phyloP scores from a whole-genome alignment of 768 basidiomycete genomes.

The Holtermanniella nyarrowii region DNA sequence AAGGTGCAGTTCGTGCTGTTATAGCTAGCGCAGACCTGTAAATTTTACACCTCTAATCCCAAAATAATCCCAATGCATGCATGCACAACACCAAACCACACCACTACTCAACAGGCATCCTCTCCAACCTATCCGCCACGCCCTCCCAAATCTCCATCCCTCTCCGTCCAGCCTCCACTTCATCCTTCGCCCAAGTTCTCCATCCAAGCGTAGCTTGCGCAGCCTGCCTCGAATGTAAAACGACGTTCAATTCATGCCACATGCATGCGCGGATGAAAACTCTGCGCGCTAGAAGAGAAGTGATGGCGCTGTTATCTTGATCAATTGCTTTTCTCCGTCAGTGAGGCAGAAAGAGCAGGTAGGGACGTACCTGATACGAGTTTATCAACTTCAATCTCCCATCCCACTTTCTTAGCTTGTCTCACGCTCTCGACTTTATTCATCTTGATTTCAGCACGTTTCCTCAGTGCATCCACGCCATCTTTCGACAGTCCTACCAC shows the following conservation, averaged over 20 bases:
- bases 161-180: constrained; percentile 56
- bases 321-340: constrained; percentile 50
- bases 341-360: not conserved
- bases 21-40: too few species aligned
- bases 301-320: constrained; percentile 73
- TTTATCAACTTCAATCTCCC: constrained; percentile 77
- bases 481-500: constrained; percentile 64
- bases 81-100: too few species aligned
- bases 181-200: constrained; percentile 63
- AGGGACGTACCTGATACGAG: constrained; percentile 43
- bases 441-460: constrained; percentile 66
- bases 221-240: constrained; percentile 83
- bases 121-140: constrained; percentile 57
- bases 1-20: too few species aligned
- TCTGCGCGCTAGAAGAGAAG: constrained; percentile 60
- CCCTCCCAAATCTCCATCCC: constrained; percentile 65
- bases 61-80: too few species aligned
- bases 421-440: constrained; percentile 67
- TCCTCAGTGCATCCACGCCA: constrained; percentile 75
- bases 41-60: too few species aligned
- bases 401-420: constrained; percentile 62
- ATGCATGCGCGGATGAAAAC: constrained; percentile 83
- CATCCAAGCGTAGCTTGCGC: constrained; percentile 63
- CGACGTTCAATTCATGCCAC: constrained; percentile 92
- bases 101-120: constrained; percentile 79